These are phyloP conservation scores for Trichoderma pleuroti DNA, from an alignment of 2,329 filamentous ascomycete species.

Conservation along the genomic window DNA sequence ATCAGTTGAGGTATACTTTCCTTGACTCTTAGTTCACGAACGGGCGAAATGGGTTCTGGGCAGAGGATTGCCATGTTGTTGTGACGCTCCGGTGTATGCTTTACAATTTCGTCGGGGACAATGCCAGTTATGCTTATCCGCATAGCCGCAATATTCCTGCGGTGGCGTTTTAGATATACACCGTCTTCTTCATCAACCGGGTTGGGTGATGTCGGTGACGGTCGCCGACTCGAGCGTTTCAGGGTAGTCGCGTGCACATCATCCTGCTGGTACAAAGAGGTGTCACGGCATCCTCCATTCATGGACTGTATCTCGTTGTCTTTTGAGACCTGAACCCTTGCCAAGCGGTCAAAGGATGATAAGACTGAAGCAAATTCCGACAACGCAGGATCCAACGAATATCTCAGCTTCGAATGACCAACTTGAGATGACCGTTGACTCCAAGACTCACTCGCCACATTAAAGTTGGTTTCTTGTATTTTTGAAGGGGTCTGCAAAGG, in stretches of 20 bases:
- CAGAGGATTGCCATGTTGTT: slow-evolving; percentile 37
- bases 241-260: not conserved
- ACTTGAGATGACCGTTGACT: slow-evolving; percentile 17
- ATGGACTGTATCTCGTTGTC: not conserved
- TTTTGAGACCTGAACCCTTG: slow-evolving; percentile 25
- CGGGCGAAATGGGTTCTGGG: slow-evolving; percentile 48
- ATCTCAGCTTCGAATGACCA: slow-evolving; percentile 18
- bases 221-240: not conserved
- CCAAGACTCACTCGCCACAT: not conserved
- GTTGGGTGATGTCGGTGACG: slow-evolving; percentile 10
- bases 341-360: slow-evolving; percentile 29
- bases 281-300: not conserved
- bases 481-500: slow-evolving; percentile 13
- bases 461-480: not conserved
- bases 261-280: not conserved
- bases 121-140: slow-evolving; percentile 23
- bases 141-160: slow-evolving; percentile 27
- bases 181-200: slow-evolving; percentile 1
- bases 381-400: slow-evolving; percentile 25
- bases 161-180: slow-evolving; percentile 24
- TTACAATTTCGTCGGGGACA: slow-evolving; percentile 5
- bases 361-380: slow-evolving; percentile 30
- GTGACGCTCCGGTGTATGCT: slow-evolving; percentile 9
- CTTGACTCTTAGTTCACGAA: slow-evolving; percentile 42
- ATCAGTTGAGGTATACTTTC: slow-evolving; percentile 51